A percentile compares a stretch with the other conserved stretches of the same genome.
Evolutionary conservation across 768 basidiomycete species (phyloP).

Genomic region (Mycena capillaripes): DNA sequence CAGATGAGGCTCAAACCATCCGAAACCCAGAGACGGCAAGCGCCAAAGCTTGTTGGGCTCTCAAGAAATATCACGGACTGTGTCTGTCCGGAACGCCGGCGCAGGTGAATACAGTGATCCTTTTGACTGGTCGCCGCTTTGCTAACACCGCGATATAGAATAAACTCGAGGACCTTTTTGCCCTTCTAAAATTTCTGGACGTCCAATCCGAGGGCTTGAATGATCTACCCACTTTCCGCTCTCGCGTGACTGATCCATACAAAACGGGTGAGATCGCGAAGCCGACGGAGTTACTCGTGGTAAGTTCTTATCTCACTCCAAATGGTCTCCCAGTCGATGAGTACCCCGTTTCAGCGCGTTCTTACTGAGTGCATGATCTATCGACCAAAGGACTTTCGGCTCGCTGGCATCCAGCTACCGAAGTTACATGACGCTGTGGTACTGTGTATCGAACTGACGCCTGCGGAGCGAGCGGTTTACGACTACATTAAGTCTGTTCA

Average conservation of each 20-base stretch:
- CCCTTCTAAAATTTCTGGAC: slow-evolving; percentile 11
- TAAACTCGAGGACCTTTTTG: background rate
- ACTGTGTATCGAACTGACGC: background rate
- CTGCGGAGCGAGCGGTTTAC: slow-evolving; percentile 19
- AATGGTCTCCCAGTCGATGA: background rate
- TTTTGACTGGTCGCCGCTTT: background rate
- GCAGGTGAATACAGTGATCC: background rate
- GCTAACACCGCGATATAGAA: background rate
- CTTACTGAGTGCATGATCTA: slow-evolving; percentile 21
- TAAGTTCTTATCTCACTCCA: background rate
- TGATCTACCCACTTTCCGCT: slow-evolving; percentile 2
- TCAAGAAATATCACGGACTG: slow-evolving; percentile 12
- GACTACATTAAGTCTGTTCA: background rate
- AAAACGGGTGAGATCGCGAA: background rate
- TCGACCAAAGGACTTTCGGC: background rate
- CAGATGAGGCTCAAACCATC: slow-evolving; percentile 21
- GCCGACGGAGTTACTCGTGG: slow-evolving; percentile 11
- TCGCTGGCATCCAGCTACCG: background rate
- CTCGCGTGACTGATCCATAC: slow-evolving; percentile 6
- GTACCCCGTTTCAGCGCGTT: background rate
- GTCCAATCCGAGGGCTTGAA: slow-evolving; percentile 9
- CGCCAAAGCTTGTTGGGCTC: slow-evolving; percentile 24
- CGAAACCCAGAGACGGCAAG: slow-evolving; percentile 15
- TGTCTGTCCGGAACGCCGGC: slow-evolving; percentile 22
- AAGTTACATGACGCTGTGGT: background rate